Evolutionary conservation across 345 rosid species (phyloP).

Genomic region (Pugionium dolabratum): DNA sequence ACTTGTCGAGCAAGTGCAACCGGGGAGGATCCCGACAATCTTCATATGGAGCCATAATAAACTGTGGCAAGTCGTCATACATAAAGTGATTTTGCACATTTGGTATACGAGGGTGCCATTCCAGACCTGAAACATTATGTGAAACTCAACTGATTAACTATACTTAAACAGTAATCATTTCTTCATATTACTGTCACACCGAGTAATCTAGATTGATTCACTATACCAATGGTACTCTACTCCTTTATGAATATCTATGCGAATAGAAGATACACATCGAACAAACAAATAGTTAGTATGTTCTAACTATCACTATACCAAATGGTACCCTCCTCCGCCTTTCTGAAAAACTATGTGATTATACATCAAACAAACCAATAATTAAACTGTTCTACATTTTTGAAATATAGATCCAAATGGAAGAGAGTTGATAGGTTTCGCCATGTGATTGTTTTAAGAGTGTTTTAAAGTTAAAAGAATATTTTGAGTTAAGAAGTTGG

Average conservation of each 20-base stretch:
- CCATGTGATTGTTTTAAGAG: conserved; percentile 17
- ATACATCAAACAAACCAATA: too few species aligned
- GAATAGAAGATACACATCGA: too few species aligned
- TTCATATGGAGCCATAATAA: conserved; percentile 85
- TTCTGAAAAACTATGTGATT: too few species aligned
- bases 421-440: conserved; percentile 17
- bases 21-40: conserved; percentile 78
- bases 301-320: not conserved
- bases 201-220: conserved; percentile 34
- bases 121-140: conserved; percentile 61
- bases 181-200: conserved; percentile 59
- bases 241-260: not conserved
- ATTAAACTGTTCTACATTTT: not conserved
- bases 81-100: conserved; percentile 78
- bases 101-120: conserved; percentile 78
- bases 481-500: conserved; percentile 40
- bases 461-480: conserved; percentile 21
- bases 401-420: conserved; percentile 6
- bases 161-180: conserved; percentile 11
- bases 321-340: too few species aligned
- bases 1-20: conserved; percentile 87
- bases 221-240: not conserved
- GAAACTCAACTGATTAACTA: conserved; percentile 19
- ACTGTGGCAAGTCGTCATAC: conserved; percentile 73
- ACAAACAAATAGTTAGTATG: not conserved